These are phyloP conservation scores for Hanseniaspora clermontiae DNA, from an alignment of 805 yeast species.

Conservation along the genomic window DNA sequence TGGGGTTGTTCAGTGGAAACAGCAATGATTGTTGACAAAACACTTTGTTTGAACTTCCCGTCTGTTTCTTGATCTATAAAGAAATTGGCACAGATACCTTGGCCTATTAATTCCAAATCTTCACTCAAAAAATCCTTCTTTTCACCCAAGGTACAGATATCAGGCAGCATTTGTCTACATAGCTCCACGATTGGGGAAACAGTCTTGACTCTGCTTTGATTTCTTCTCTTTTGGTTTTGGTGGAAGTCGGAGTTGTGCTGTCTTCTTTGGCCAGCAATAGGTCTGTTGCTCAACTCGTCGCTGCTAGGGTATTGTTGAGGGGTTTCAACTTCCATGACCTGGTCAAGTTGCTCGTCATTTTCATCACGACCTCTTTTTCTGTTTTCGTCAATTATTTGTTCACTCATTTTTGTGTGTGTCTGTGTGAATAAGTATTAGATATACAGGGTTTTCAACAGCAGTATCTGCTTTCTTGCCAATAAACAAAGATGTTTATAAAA, in stretches of 20 bases:
- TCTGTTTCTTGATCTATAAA: constrained; percentile 33
- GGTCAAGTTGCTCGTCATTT: constrained; percentile 4
- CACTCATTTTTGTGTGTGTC: constrained; percentile 1
- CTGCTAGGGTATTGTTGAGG: not conserved
- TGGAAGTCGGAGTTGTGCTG: constrained; percentile 1
- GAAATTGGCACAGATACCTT: constrained; percentile 52
- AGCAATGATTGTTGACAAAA: constrained; percentile 54
- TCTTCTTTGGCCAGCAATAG: constrained; percentile 8
- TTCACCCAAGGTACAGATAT: constrained; percentile 51
- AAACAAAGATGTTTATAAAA: too few relatives aligned
- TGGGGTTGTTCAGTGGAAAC: constrained; percentile 82
- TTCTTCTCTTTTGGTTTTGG: constrained; percentile 11
- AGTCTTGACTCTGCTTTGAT: constrained; percentile 6
- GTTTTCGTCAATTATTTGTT: not conserved
- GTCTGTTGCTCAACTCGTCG: not conserved
- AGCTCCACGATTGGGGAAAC: constrained; percentile 26
- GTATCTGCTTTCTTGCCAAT: too few relatives aligned
- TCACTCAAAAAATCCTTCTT: constrained; percentile 39
- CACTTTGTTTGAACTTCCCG: constrained; percentile 39
- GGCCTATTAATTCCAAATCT: constrained; percentile 53
- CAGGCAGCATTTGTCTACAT: constrained; percentile 38
- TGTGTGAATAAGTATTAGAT: not conserved
- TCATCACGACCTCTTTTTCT: constrained; percentile 12
- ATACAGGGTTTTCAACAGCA: not conserved
- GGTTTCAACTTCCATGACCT: constrained; percentile 3